A percentile compares a stretch with the other conserved stretches of the same genome.
phyloP scores from a whole-genome alignment of 768 basidiomycete genomes.

The Cystofilobasidium capitatum region DNA sequence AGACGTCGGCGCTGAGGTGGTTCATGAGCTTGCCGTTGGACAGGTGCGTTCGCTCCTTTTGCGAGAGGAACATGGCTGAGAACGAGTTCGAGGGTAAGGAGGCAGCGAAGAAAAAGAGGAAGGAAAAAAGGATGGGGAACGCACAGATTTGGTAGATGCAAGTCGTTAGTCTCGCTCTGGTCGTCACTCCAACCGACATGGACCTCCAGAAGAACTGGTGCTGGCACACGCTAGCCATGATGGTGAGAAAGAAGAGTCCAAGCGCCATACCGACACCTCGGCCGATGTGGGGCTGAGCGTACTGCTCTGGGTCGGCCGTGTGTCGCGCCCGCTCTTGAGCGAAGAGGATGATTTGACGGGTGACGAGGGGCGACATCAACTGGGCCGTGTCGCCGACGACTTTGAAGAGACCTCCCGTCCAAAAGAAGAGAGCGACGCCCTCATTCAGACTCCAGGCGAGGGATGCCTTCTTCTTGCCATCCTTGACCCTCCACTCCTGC shows the following conservation, averaged over 20 bases:
- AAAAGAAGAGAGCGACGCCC: constrained; percentile 12
- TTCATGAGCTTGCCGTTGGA: constrained; percentile 38
- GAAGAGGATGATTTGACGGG: constrained; percentile 41
- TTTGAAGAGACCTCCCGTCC: constrained; percentile 32
- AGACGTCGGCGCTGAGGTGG: constrained; percentile 51
- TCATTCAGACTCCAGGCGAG: constrained; percentile 37
- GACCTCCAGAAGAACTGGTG: constrained; percentile 41
- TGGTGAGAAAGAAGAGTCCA: constrained; percentile 34
- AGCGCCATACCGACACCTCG: constrained; percentile 37
- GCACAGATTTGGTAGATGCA: constrained; percentile 30
- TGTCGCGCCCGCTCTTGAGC: constrained; percentile 28
- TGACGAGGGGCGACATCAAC: constrained; percentile 34
- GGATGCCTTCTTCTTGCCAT: constrained; percentile 47
- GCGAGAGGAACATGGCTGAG: constrained; percentile 8
- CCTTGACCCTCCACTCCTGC: constrained; percentile 35
- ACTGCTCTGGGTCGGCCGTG: not conserved
- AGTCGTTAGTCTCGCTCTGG: constrained; percentile 34
- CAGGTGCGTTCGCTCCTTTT: constrained; percentile 17
- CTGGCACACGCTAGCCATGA: constrained; percentile 34
- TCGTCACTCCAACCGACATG: constrained; percentile 34
- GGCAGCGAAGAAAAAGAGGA: not conserved
- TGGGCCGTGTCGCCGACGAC: constrained; percentile 35
- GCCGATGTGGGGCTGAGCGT: constrained; percentile 32
- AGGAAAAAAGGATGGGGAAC: not conserved
- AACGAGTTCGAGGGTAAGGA: not conserved